Conservation (phyloP, 352 stramenopile genomes). For the Phytophthora fragariaefolia region DNA sequence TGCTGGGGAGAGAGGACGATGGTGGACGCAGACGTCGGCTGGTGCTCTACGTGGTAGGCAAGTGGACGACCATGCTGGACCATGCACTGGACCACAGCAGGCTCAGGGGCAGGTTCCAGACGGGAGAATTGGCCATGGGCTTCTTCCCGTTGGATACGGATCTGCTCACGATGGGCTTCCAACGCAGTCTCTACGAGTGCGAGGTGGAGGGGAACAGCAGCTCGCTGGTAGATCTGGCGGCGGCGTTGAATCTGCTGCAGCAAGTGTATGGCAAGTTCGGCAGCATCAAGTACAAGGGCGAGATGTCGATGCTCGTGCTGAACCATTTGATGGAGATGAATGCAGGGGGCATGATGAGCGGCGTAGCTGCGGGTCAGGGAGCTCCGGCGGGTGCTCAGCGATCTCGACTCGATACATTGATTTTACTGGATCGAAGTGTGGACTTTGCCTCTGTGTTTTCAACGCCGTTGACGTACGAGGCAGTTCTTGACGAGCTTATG, state of each 20-base stretch:
- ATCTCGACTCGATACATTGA: conserved; percentile 58
- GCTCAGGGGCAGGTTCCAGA: conserved; percentile 47
- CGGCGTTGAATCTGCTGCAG: conserved; percentile 61
- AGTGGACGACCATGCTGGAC: conserved; percentile 61
- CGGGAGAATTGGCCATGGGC: conserved; percentile 49
- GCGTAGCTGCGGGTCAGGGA: conserved; percentile 1
- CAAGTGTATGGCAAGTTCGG: conserved; percentile 60
- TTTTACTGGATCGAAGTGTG: conserved; percentile 74
- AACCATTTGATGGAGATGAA: conserved; percentile 69
- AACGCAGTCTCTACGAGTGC: conserved; percentile 64
- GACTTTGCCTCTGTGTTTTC: conserved; percentile 76
- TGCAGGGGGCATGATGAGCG: conserved; percentile 26
- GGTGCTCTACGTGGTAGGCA: conserved; percentile 49
- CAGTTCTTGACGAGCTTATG: conserved; percentile 69
- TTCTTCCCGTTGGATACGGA: conserved; percentile 72
- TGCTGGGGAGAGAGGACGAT: conserved; percentile 40
- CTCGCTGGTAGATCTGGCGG: conserved; percentile 53
- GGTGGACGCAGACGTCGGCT: conserved; percentile 26
- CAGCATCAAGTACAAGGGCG: conserved; percentile 84
- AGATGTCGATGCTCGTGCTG: conserved; percentile 71
- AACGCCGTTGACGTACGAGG: conserved; percentile 77
- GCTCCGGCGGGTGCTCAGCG: background rate
- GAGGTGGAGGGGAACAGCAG: conserved; percentile 53
- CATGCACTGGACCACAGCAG: conserved; percentile 47
- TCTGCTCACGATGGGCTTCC: conserved; percentile 62